Conservation (phyloP, 73 alveolate species). For the Diophrys sp. region DNA sequence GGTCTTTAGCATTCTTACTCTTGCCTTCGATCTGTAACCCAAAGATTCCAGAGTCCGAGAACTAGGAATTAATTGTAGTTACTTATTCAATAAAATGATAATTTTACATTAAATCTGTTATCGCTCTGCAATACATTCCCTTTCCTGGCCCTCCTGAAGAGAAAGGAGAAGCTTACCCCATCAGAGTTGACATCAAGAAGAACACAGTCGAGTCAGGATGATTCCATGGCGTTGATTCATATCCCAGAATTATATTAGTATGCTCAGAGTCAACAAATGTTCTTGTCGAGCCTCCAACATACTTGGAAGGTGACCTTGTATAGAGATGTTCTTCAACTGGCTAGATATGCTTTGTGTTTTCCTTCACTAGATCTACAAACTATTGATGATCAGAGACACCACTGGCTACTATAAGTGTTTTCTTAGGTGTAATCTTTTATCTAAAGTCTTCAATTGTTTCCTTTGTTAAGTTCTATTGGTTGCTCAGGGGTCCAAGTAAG, state of each 20-base stretch:
- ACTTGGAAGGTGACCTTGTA: constrained; percentile 35
- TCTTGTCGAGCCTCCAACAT: constrained; percentile 61
- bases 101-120: constrained; percentile 55
- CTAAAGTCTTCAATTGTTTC: constrained; percentile 47
- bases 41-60: constrained; percentile 57
- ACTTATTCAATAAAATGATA: constrained; percentile 46
- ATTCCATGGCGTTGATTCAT: constrained; percentile 47
- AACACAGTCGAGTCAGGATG: constrained; percentile 40
- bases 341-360: constrained; percentile 50
- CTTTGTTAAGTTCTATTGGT: constrained; percentile 49
- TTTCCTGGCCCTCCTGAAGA: constrained; percentile 84
- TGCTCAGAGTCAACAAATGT: constrained; percentile 41
- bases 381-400: constrained; percentile 51
- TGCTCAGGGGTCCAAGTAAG: constrained; percentile 42
- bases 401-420: constrained; percentile 52
- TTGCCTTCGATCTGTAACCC: constrained; percentile 50
- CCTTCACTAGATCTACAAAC: constrained; percentile 60
- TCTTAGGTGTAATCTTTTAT: constrained; percentile 52
- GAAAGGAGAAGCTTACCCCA: constrained; percentile 56
- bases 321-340: constrained; percentile 52
- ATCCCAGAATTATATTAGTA: constrained; percentile 49
- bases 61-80: constrained; percentile 19
- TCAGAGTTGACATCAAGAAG: constrained; percentile 41
- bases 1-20: constrained; percentile 54
- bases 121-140: constrained; percentile 81